These are phyloP conservation scores for Hyparrhenia diplandra DNA, from an alignment of 176 grass and related monocot genomes.

Conservation along the genomic window DNA sequence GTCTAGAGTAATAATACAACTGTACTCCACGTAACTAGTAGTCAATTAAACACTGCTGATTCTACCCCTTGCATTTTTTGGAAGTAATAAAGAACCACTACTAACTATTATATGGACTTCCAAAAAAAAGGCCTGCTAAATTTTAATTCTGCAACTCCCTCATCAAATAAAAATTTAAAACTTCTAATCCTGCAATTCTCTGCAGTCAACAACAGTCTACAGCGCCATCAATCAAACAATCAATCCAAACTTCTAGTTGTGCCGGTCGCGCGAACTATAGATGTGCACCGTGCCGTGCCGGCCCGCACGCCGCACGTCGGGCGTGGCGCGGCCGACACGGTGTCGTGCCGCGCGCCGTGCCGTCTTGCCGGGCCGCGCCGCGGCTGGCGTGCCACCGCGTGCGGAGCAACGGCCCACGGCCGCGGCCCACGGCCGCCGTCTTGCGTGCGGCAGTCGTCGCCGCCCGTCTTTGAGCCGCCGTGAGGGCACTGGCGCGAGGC, in stretches of 20 bases:
- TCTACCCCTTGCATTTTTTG: background rate
- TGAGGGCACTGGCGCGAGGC: too few species aligned
- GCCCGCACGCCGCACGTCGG: too few species aligned
- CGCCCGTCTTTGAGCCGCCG: too few species aligned
- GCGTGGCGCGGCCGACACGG: too few species aligned
- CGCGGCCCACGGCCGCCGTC: too few species aligned
- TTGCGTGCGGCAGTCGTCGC: too few species aligned
- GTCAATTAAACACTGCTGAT: background rate
- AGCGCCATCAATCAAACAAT: background rate
- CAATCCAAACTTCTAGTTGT: background rate
- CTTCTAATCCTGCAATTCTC: background rate
- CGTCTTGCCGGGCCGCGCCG: too few species aligned
- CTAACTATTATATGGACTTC: background rate
- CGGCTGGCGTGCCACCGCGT: too few species aligned
- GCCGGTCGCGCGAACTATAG: background rate
- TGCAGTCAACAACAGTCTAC: background rate
- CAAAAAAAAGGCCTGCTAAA: background rate
- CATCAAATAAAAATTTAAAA: background rate
- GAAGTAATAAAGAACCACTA: background rate
- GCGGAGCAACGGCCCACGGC: too few species aligned
- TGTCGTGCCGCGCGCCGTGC: too few species aligned
- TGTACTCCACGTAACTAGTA: background rate
- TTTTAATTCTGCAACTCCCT: background rate
- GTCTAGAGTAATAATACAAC: background rate
- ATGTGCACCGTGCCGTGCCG: too few species aligned